phyloP scores from a whole-genome alignment of 495 filamentous ascomycete genomes.

The Aspergillus carlsbadensis region DNA sequence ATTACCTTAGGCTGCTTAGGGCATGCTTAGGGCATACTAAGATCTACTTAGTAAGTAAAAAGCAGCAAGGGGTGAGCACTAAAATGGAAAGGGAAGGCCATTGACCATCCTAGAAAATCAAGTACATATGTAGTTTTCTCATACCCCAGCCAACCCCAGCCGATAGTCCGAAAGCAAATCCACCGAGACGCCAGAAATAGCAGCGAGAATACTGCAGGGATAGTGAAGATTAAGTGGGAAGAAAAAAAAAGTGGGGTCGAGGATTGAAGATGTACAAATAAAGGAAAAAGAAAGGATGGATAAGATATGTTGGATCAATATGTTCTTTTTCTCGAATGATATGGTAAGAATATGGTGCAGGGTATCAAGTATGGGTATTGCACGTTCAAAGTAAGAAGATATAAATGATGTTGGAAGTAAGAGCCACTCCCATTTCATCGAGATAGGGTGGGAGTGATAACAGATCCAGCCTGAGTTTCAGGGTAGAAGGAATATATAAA shows the following conservation, averaged over 20 bases:
- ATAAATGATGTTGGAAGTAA: background rate
- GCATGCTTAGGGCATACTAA: too few relatives aligned
- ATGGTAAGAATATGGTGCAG: background rate
- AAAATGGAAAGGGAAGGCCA: too few relatives aligned
- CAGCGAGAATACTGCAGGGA: too few relatives aligned
- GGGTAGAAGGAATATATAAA: background rate
- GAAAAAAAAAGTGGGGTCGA: background rate
- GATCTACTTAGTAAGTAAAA: too few relatives aligned
- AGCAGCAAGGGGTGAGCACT: too few relatives aligned
- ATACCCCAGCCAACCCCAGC: too few relatives aligned
- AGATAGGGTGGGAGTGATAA: background rate
- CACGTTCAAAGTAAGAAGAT: background rate
- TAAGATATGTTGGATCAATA: background rate
- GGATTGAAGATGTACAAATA: slow-evolving; percentile 2
- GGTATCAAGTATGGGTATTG: background rate
- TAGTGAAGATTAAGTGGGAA: too few relatives aligned
- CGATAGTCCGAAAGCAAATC: background rate
- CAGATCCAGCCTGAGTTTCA: slow-evolving; percentile 5
- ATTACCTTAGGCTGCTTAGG: too few relatives aligned
- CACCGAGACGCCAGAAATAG: background rate
- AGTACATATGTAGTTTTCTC: too few relatives aligned
- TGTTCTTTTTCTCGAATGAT: background rate
- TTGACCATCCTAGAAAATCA: too few relatives aligned
- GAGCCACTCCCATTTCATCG: background rate
- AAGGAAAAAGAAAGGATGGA: slow-evolving; percentile 15